A percentile compares a stretch with the other conserved stretches of the same genome.
These are phyloP conservation scores for Tolypocladium sp. DNA, from an alignment of 2,329 filamentous ascomycete genomes.

Conservation along the genomic window DNA sequence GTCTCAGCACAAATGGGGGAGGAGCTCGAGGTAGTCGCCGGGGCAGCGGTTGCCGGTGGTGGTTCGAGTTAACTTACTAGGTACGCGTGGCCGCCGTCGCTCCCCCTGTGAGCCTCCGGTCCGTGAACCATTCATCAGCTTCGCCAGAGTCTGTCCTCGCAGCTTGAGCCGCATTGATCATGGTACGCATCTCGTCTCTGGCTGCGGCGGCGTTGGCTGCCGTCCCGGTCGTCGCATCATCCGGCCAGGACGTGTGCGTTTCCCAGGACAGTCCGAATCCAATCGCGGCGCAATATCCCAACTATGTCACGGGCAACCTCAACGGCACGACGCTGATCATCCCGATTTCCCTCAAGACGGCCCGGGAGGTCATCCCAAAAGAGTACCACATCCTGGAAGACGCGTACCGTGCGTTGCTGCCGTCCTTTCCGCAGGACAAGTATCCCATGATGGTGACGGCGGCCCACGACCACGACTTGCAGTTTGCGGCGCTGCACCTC, in stretches of 20 bases:
- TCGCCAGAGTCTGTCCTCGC: not conserved
- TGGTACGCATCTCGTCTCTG: not conserved
- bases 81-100: not conserved
- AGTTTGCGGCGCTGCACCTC: not conserved
- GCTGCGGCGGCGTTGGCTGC: not conserved
- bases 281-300: constrained; percentile 34
- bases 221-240: not conserved
- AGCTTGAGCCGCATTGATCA: not conserved
- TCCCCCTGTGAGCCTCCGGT: not conserved
- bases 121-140: not conserved
- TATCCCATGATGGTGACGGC: constrained; percentile 44
- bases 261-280: constrained; percentile 25
- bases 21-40: not conserved
- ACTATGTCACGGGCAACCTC: constrained; percentile 39
- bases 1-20: no score
- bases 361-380: constrained; percentile 36
- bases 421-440: constrained; percentile 38
- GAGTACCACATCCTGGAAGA: constrained; percentile 39
- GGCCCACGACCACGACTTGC: constrained; percentile 41
- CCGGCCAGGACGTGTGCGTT: not conserved
- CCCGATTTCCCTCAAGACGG: constrained; percentile 37
- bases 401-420: constrained; percentile 37
- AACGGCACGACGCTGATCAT: constrained; percentile 44
- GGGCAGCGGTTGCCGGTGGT: no score
- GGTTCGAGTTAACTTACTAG: no score